Evolutionary conservation across 2,329 filamentous ascomycete genomes (phyloP).

Genomic region (Dothistroma septosporum): DNA sequence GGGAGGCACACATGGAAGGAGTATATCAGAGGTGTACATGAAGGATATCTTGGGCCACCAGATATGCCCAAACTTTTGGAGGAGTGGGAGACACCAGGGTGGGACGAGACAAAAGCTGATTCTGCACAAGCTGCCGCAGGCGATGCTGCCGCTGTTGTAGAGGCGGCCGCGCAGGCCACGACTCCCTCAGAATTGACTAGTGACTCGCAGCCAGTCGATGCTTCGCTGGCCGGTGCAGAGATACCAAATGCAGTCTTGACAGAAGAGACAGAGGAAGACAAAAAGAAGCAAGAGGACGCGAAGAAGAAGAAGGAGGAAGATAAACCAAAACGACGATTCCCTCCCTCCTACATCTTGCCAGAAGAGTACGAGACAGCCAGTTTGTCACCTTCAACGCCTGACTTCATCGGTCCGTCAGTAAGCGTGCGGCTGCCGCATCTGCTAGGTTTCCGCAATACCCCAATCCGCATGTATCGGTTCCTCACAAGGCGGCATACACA

Average conservation of each 20-base stretch:
- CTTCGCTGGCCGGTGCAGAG: not conserved
- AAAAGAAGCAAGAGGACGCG: slow-evolving; percentile 30
- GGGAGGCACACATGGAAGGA: slow-evolving; percentile 96
- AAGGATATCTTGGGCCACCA: slow-evolving; percentile 90
- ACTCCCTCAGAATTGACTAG: slow-evolving; percentile 6
- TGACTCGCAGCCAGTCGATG: slow-evolving; percentile 9
- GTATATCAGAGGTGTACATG: slow-evolving; percentile 86
- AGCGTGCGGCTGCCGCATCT: slow-evolving; percentile 80
- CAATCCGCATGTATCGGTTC: slow-evolving; percentile 80
- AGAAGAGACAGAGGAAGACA: slow-evolving; percentile 21
- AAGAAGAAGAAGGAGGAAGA: slow-evolving; percentile 35
- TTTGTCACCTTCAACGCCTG: slow-evolving; percentile 63
- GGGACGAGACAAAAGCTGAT: slow-evolving; percentile 10
- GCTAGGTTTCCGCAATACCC: slow-evolving; percentile 87
- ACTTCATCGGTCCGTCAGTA: slow-evolving; percentile 66
- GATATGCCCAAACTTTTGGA: slow-evolving; percentile 50
- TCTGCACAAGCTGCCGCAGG: slow-evolving; percentile 24
- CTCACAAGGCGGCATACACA: slow-evolving; percentile 80
- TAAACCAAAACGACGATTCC: slow-evolving; percentile 55
- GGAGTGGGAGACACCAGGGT: slow-evolving; percentile 17
- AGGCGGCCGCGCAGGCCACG: slow-evolving; percentile 10
- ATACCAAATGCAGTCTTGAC: no score
- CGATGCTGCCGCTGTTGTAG: slow-evolving; percentile 27
- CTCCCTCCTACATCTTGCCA: slow-evolving; percentile 68
- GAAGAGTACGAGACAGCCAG: slow-evolving; percentile 64